These are phyloP conservation scores for Metschnikowia baotianmanensis DNA, from an alignment of 805 yeast species.

Conservation along the genomic window DNA sequence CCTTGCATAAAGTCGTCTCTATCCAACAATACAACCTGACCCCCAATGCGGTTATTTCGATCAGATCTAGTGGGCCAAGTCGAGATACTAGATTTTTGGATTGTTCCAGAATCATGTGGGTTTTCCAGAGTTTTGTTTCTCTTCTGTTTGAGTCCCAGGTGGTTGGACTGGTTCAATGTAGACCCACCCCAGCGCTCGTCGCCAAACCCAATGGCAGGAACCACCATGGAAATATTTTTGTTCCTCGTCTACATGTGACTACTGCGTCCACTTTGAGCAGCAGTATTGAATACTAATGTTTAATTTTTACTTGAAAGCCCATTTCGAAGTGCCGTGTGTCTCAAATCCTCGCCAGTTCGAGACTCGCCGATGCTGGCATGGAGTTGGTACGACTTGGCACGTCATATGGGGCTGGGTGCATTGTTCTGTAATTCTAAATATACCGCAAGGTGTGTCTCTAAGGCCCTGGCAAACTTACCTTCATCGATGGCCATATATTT, in stretches of 20 bases:
- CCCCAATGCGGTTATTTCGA: too few species aligned
- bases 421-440: neutral
- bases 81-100: slow-evolving; percentile 10
- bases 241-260: slow-evolving; percentile 1
- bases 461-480: slow-evolving; percentile 3
- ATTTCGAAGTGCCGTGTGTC: slow-evolving; percentile 13
- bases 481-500: neutral
- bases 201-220: slow-evolving; percentile 1
- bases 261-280: neutral
- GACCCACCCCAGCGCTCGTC: slow-evolving; percentile 7
- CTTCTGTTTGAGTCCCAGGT: neutral
- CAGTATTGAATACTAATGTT: neutral
- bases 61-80: slow-evolving; percentile 16
- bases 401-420: neutral
- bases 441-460: neutral
- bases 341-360: slow-evolving; percentile 9
- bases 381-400: slow-evolving; percentile 6
- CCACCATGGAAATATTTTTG: slow-evolving; percentile 17
- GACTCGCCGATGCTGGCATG: slow-evolving; percentile 1
- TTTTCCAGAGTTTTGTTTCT: neutral
- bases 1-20: neutral
- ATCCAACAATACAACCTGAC: too few species aligned
- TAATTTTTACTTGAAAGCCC: slow-evolving; percentile 8
- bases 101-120: neutral
- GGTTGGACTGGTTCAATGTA: slow-evolving; percentile 2